Percentiles rank a stretch among this genome's conserved stretches.
These are phyloP conservation scores for Tieghemostelium lacteum DNA, from an alignment of 78 protist genomes.

Conservation along the genomic window DNA sequence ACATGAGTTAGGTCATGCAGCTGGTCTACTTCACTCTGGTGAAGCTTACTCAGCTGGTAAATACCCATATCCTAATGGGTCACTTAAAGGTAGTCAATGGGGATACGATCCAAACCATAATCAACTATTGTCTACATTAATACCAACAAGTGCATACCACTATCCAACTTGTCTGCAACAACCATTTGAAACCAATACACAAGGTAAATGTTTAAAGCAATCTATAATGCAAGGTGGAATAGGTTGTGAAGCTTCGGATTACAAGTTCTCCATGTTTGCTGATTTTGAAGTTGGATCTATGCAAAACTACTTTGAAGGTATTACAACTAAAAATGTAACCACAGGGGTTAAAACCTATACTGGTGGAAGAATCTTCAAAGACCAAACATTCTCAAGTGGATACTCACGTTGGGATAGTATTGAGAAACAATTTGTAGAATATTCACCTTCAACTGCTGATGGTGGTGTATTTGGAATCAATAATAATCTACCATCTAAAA, in stretches of 20 bases:
- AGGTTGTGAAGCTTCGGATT: neutral
- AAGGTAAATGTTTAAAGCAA: constrained; percentile 40
- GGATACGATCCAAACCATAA: constrained; percentile 19
- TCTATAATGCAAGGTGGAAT: constrained; percentile 54
- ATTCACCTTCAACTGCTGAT: neutral
- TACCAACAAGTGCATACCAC: neutral
- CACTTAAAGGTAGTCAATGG: constrained; percentile 38
- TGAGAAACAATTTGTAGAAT: neutral
- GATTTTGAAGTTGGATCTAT: constrained; percentile 24
- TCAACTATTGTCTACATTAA: constrained; percentile 15
- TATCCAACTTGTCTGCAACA: constrained; percentile 28
- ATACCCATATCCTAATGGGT: constrained; percentile 27
- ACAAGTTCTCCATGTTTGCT: constrained; percentile 20
- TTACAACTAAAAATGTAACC: neutral
- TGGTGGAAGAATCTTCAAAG: neutral
- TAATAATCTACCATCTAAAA: constrained; percentile 3
- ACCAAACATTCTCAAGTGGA: neutral
- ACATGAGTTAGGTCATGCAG: constrained; percentile 66
- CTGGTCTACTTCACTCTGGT: constrained; percentile 38
- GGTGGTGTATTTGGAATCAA: neutral
- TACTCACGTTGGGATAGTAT: constrained; percentile 14
- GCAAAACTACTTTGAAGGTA: constrained; percentile 23
- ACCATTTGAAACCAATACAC: neutral
- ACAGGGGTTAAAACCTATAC: neutral
- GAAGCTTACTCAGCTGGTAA: neutral